Evolutionary conservation across 352 stramenopile species (phyloP), one percentile per base, ranked within the genome.

Genomic region (Globisporangium okanoganense): DNA sequence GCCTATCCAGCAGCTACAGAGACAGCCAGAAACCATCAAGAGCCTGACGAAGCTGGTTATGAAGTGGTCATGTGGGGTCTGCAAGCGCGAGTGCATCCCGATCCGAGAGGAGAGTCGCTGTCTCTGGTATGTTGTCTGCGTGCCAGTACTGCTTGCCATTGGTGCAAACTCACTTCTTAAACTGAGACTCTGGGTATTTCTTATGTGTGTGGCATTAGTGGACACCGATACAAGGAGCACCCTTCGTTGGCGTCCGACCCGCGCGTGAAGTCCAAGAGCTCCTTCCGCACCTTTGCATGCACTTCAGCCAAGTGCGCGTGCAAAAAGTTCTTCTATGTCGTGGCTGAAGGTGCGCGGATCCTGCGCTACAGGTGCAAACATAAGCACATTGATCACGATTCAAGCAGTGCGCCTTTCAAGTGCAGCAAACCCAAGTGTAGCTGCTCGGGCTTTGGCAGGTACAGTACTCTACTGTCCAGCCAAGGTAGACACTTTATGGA

Each of bases 291-390:
- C 12, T 90, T 91, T 47, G 70, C 75, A 5, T 95, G 84, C 64
- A 84, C 78, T 6, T 73, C 68, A 5, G 29, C 66, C 56, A 87
- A 78, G 41, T 92, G 84, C 58, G 35, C 58, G 7, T 95, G 84
- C 51, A 62, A 61, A 41, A 36, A 50, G 9, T 92, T 93, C 64
- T 88, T 87, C 49, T 93, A 91, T 67, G 69, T 94, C n/a, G 84
- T 93, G 22, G 79, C 84, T 1, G 80, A 93, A 54, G 82, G 84
- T 5, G 79, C 82, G 47, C 93, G 82, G 84, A 83, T 95, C 49
- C 66, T 92, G 49, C 78, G 82, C 59, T 94, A 79, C 51, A 73
- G 75, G 33, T 94, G 86, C 69, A 94, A 94, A 62, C 82, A 94
- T 70, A 85, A 85, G 41, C 86, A 93, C 69, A 79, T 70, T 0